Conservation (phyloP, 176 grass and related monocot genomes). For the Carex cristatella region DNA sequence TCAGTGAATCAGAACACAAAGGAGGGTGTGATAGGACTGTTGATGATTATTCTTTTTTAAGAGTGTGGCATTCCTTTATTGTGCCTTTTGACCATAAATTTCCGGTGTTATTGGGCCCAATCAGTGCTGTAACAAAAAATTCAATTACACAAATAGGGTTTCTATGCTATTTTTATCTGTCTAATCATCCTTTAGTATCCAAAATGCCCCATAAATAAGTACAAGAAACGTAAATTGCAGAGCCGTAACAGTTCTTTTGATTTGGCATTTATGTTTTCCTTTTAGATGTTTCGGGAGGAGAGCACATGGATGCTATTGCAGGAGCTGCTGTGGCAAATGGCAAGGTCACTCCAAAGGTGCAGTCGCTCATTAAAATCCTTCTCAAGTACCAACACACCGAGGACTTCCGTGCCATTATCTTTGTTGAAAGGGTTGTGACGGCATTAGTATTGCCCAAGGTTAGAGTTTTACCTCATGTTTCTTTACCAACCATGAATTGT, state of each 20-base stretch:
- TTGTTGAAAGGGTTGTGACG: slow-evolving; percentile 96
- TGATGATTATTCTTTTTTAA: not conserved
- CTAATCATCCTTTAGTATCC: not conserved
- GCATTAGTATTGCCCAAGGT: slow-evolving; percentile 99
- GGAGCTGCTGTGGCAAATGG: slow-evolving; percentile 94
- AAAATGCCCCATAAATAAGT: not conserved
- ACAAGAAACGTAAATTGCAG: not conserved
- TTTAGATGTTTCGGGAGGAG: slow-evolving; percentile 91
- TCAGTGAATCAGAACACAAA: not conserved
- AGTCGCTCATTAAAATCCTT: slow-evolving; percentile 94
- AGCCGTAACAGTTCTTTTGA: not conserved
- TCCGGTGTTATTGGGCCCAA: not conserved
- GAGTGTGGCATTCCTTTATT: not conserved
- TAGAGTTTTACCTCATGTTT: slow-evolving; percentile 14
- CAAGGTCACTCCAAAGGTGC: slow-evolving; percentile 94
- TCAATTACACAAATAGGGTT: not conserved
- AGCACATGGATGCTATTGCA: slow-evolving; percentile 94
- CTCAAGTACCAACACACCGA: slow-evolving; percentile 94
- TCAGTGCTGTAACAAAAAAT: not conserved
- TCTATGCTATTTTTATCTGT: not conserved
- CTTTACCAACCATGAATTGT: not conserved
- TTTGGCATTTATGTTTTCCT: not conserved
- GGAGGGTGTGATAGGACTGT: not conserved
- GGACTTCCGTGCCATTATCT: slow-evolving; percentile 97
- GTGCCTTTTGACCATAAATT: not conserved